Base-by-base conservation (phyloP, 129 eudicot species). In the Scalesia atractyloides region DNA sequence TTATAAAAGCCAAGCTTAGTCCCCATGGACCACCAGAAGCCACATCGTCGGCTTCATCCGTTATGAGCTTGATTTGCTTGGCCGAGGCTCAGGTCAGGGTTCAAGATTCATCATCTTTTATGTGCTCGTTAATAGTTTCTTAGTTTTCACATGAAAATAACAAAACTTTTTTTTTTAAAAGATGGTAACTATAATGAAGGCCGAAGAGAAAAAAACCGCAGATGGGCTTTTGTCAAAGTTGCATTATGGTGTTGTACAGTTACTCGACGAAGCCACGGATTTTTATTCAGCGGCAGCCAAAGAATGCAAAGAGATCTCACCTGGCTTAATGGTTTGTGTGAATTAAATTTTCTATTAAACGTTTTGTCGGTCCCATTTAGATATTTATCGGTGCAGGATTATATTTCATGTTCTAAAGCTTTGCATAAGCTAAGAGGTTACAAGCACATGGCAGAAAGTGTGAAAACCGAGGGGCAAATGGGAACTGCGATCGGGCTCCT, bases 1-100 rank as follows among this genome's bases (percentile, higher is more conserved):
- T 60, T 76, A 68, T 82, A 52, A 64, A 63, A 57, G 61, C 64
- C 49, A 50, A 49, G 61, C 58, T 60, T 66, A 34, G 80, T 5
- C 64, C 80, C 17, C 88, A 88, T 66, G 83, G 83, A 79, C 92
- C 90, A 19, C 96, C 92, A 0, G 92, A 91, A 84, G 84, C 83
- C 60, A 60, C 78, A 14, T 41, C 81, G n/a, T 18, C 68, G 13
- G 63, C 84, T 68, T 81, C 84, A 41, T 80, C 86, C 26, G 69
- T 71, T 43, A 86, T 84, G 92, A 91, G 88, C 83, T 84, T 84
- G 24, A 66, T 91, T 68, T 91, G 97, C 72, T 82, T 91, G 86
- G 97, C 96, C 0, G 92, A 91, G 56, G 97, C 92, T 53, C 92
- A 91, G 92, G 97, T 88, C 26, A 69, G 79, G 7, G 50, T 9